phyloP scores from a whole-genome alignment of 495 filamentous ascomycete species.

The Hypoxylon intermedium region DNA sequence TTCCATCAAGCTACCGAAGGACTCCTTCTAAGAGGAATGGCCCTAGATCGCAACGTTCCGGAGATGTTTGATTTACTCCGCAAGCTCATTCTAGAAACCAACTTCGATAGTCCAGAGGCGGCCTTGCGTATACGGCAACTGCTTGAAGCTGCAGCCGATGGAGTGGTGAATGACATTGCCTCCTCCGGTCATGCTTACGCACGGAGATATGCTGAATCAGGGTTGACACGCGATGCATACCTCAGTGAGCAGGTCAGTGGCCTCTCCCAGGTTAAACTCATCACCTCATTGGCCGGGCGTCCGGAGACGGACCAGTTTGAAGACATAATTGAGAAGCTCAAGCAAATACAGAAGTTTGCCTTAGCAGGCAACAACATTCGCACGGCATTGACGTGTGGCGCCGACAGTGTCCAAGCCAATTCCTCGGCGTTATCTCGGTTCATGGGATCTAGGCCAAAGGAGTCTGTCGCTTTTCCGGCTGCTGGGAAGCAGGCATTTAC shows the following conservation, averaged over 20 bases:
- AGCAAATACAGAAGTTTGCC: constrained; percentile 81
- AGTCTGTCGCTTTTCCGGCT: constrained; percentile 46
- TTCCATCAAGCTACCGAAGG: constrained; percentile 77
- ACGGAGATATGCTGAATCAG: constrained; percentile 79
- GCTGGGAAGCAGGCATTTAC: constrained; percentile 42
- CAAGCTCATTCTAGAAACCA: constrained; percentile 80
- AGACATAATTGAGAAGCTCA: constrained; percentile 84
- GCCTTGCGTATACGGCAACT: constrained; percentile 84
- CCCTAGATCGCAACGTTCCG: constrained; percentile 85
- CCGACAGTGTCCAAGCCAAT: constrained; percentile 71
- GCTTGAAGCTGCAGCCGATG: constrained; percentile 81
- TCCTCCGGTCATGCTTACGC: constrained; percentile 87
- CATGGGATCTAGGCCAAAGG: constrained; percentile 63
- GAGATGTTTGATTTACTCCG: constrained; percentile 89
- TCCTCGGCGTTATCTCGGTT: constrained; percentile 75
- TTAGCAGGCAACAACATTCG: constrained; percentile 69
- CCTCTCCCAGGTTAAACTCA: constrained; percentile 86
- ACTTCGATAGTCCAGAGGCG: constrained; percentile 83
- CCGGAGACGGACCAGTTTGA: constrained; percentile 67
- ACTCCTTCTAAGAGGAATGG: constrained; percentile 79
- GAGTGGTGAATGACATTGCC: constrained; percentile 89
- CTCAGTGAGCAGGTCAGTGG: constrained; percentile 83
- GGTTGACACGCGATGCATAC: constrained; percentile 71
- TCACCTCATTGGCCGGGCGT: constrained; percentile 63
- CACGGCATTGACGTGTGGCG: constrained; percentile 84